These are phyloP conservation scores for Isatis tinctoria DNA, from an alignment of 345 rosid genomes.

Conservation along the genomic window DNA sequence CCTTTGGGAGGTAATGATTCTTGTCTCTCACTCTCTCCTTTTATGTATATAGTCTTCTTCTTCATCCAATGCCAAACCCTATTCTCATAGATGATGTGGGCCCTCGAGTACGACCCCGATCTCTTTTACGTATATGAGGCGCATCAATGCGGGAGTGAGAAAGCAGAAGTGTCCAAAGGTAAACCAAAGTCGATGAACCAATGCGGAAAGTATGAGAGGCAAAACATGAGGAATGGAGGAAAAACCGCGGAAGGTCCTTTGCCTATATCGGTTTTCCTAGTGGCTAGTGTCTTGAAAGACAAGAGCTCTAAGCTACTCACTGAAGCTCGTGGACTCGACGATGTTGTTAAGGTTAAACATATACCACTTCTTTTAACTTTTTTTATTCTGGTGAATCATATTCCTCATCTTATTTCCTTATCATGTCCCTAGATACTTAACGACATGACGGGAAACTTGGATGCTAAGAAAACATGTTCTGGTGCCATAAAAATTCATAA, in stretches of 20 bases:
- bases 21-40: neutral
- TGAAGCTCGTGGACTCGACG: constrained; percentile 95
- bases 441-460: constrained; percentile 81
- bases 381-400: neutral
- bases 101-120: constrained; percentile 93
- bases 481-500: constrained; percentile 95
- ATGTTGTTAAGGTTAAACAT: constrained; percentile 71
- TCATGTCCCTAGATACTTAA: constrained; percentile 60
- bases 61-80: neutral
- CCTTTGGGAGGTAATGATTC: constrained; percentile 87
- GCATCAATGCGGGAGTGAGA: constrained; percentile 39
- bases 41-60: neutral
- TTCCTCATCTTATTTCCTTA: neutral
- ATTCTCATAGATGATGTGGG: constrained; percentile 94
- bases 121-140: constrained; percentile 63
- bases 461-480: constrained; percentile 84
- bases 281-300: constrained; percentile 95
- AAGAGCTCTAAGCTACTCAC: constrained; percentile 70
- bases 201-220: constrained; percentile 88
- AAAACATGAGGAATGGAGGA: constrained; percentile 62
- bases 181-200: constrained; percentile 60
- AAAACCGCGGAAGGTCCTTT: constrained; percentile 56
- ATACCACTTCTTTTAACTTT: neutral
- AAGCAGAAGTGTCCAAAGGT: constrained; percentile 49
- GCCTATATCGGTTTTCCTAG: constrained; percentile 91